Conservation (phyloP, 305 asterid genomes). For the Fraxinus sp. region DNA sequence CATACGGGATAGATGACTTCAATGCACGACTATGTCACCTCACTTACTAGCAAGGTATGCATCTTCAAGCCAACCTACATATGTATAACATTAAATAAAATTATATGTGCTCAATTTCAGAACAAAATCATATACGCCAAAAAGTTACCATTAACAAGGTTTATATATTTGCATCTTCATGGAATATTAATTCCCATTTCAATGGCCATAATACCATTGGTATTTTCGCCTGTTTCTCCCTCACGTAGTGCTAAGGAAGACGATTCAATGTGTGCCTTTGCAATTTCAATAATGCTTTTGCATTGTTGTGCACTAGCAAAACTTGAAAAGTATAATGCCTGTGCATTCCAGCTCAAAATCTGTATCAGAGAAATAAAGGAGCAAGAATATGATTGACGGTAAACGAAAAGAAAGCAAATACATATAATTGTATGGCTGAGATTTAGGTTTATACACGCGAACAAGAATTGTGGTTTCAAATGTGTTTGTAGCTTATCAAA, state of each 20-base stretch:
- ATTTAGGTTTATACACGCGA: neutral
- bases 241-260: too few relatives aligned
- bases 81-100: conserved; percentile 20
- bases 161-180: conserved; percentile 12
- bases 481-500: neutral
- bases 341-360: conserved; percentile 88
- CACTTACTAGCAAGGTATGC: conserved; percentile 46
- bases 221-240: too few relatives aligned
- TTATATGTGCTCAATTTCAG: neutral
- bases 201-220: neutral
- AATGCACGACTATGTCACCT: neutral
- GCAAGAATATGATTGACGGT: conserved; percentile 1
- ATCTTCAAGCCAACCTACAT: conserved; percentile 94
- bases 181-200: neutral
- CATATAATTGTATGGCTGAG: neutral
- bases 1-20: neutral
- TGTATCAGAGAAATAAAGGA: conserved; percentile 11
- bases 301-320: conserved; percentile 86
- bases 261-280: conserved; percentile 54
- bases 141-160: neutral
- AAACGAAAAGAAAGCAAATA: neutral
- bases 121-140: neutral
- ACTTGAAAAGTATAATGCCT: conserved; percentile 74
- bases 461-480: too few relatives aligned
- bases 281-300: conserved; percentile 50